These are phyloP conservation scores for Neopestalotiopsis clavispora DNA, from an alignment of 2,329 filamentous ascomycete genomes.

Conservation along the genomic window DNA sequence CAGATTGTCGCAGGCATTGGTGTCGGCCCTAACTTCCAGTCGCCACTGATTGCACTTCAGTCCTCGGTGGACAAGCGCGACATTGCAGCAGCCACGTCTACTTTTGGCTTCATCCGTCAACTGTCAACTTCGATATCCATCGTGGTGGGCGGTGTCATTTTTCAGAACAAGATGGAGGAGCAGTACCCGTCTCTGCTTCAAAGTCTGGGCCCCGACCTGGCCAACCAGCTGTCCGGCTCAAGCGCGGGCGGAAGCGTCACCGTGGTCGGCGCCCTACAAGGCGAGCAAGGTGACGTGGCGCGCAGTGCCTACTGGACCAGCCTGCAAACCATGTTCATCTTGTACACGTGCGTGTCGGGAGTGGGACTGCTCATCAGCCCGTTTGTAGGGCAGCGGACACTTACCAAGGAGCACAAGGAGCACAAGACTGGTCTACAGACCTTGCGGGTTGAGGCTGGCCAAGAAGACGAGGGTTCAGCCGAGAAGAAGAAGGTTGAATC, in stretches of 20 bases:
- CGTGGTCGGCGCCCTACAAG: constrained; percentile 50
- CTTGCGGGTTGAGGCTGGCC: constrained; percentile 38
- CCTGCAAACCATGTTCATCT: constrained; percentile 61
- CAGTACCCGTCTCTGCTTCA: constrained; percentile 53
- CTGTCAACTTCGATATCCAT: constrained; percentile 71
- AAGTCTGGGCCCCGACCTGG: constrained; percentile 53
- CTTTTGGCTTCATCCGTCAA: constrained; percentile 71
- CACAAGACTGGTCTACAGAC: constrained; percentile 61
- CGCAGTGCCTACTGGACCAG: constrained; percentile 52
- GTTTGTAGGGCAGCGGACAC: constrained; percentile 51
- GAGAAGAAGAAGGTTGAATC: constrained; percentile 8
- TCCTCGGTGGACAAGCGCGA: constrained; percentile 64
- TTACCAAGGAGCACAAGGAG: constrained; percentile 61
- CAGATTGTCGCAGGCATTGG: constrained; percentile 69
- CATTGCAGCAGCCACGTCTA: constrained; percentile 71
- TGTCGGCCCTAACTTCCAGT: constrained; percentile 72
- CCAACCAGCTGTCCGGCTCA: constrained; percentile 52
- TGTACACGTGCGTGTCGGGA: constrained; percentile 56
- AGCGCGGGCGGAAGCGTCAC: constrained; percentile 56
- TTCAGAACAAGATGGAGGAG: constrained; percentile 74
- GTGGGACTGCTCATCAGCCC: constrained; percentile 52
- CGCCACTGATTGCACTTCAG: constrained; percentile 71
- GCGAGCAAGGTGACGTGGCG: constrained; percentile 40
- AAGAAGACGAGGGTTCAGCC: neutral
- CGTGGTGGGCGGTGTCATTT: constrained; percentile 78